A percentile compares a stretch with the other conserved stretches of the same genome.
These are phyloP conservation scores for Croton laevigatus DNA, from an alignment of 441 rosid genomes.

Conservation along the genomic window DNA sequence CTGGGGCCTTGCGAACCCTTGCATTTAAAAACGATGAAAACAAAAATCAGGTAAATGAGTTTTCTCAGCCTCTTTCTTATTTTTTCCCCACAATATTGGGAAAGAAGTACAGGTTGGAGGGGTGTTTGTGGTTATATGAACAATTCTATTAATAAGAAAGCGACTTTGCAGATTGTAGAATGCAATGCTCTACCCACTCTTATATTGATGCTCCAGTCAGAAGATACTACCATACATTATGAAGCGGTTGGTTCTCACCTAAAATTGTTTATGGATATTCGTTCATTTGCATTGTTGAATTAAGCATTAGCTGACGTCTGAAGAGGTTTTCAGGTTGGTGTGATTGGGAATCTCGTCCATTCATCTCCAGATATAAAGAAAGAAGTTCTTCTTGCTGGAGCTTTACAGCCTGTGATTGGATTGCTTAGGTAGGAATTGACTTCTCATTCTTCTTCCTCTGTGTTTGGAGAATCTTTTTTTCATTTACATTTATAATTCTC, in stretches of 20 bases:
- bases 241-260: conserved; percentile 69
- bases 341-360: conserved; percentile 94
- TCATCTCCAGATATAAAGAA: conserved; percentile 90
- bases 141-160: conserved; percentile 14
- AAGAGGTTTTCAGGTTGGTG: conserved; percentile 67
- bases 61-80: background rate
- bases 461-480: conserved; percentile 8
- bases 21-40: conserved; percentile 95
- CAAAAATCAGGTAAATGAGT: conserved; percentile 51
- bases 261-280: background rate
- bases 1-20: conserved; percentile 92
- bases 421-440: conserved; percentile 54
- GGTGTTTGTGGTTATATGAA: conserved; percentile 16
- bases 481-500: background rate
- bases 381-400: conserved; percentile 82
- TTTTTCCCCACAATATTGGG: background rate
- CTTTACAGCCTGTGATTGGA: conserved; percentile 87
- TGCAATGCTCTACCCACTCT: conserved; percentile 90
- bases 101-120: background rate
- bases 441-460: background rate
- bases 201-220: conserved; percentile 85
- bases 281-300: background rate
- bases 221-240: conserved; percentile 88
- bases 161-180: conserved; percentile 71
- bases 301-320: conserved; percentile 20